Evolutionary conservation across 257 asterid genomes (phyloP), one percentile per base, ranked within the genome.

Genomic region (Solanum sejunctum): DNA sequence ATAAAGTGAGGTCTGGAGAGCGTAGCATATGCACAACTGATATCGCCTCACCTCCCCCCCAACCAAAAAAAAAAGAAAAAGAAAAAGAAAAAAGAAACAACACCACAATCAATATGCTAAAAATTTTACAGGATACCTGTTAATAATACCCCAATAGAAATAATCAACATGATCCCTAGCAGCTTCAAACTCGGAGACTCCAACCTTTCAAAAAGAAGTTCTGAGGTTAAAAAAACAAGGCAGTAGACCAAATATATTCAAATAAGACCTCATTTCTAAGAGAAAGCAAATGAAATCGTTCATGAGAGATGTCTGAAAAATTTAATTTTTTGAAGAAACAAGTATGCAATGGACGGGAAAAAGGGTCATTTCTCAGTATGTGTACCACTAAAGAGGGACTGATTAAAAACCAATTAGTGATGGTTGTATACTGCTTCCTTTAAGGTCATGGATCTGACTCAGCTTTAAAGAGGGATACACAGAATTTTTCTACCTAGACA

Each of bases 171-270:
- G 88, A 97, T 95, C 70, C 98, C 98, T 32, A 97, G 91, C 88
- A 97, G 97, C 94, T 92, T 93, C 80, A 92, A 80, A 91, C 99
- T 97, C 57, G 99, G 99, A 69, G 99, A 90, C 87, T 97, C 99
- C 98, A 97, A 91, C 92, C 99, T 95, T 85, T 83, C 89, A 60
- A 75, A 89, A 88, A 81, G 41, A 17, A 89, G 78, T 82, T 81
- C 28, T 47, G 43, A 32, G 41, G 89, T 89, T 87, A 87, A 86
- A 78, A 32, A 32, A 52, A 51, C 83, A 77, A 75, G 45, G 86
- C 81, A 66, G 52, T 63, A 85, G 77, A 82, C 84, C 52, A 85
- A n/a, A 49, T 51, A 51, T 23, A 51, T 51, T 20, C 82, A 52
- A 52, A 15, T 52, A 78, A 26, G 83, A 26, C 52, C 49, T 52